Evolutionary conservation across 2,329 filamentous ascomycete genomes (phyloP).

Genomic region (Fusarium beomiforme): DNA sequence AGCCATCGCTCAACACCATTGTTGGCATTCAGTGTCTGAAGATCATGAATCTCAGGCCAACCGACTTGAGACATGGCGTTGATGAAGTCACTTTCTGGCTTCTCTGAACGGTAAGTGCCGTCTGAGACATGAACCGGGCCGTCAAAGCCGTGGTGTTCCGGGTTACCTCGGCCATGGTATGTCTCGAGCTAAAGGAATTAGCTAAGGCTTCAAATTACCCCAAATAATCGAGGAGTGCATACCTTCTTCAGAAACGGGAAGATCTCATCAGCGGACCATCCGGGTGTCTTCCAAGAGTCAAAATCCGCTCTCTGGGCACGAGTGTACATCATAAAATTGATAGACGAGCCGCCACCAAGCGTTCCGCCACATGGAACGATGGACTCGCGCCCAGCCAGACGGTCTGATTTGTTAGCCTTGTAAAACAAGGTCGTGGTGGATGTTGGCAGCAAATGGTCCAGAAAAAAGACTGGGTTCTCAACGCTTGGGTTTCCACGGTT

Average conservation of each 20-base stretch:
- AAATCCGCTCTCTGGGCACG: conserved; percentile 47
- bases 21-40: conserved; percentile 59
- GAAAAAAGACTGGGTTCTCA: conserved; percentile 43
- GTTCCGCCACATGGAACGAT: conserved; percentile 43
- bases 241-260: conserved; percentile 48
- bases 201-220: neutral
- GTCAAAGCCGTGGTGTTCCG: conserved; percentile 59
- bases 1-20: conserved; percentile 46
- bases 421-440: conserved; percentile 42
- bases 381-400: conserved; percentile 38
- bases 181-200: conserved; percentile 59
- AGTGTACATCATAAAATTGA: conserved; percentile 49
- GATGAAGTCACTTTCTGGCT: conserved; percentile 60
- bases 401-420: conserved; percentile 38
- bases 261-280: conserved; percentile 48
- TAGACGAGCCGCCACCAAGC: conserved; percentile 46
- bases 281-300: conserved; percentile 48
- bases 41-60: conserved; percentile 61
- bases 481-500: conserved; percentile 43
- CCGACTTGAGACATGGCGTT: conserved; percentile 58
- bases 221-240: neutral
- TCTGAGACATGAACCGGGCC: conserved; percentile 67
- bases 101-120: conserved; percentile 55
- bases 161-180: conserved; percentile 58
- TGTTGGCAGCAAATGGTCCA: conserved; percentile 37